Evolutionary conservation across 208 protist species (phyloP), one percentile per base, ranked within the genome.

Genomic region (Crithidia expoeki): DNA sequence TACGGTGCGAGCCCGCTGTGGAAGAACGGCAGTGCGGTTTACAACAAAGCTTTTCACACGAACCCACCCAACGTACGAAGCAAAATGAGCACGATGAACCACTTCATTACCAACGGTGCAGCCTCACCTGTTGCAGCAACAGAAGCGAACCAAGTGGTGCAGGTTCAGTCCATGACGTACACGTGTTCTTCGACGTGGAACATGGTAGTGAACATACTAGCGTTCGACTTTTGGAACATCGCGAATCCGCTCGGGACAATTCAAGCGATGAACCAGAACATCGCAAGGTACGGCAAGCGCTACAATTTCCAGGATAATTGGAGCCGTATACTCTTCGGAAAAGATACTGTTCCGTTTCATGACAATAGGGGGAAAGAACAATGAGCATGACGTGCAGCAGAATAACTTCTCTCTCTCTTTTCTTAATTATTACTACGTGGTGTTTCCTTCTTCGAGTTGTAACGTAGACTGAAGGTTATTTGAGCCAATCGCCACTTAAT

Each of bases 31-130:
- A 82, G 76, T 33, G 71, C 75, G 27, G 49, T 58, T 16, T 79
- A 79, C 77, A 75, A 83, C 71, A 51, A 14, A 2, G 28, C 16
- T 25, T 50, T 61, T 27, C 32, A 68, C 42, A 62, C 46, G n/a
- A 68, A 78, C 52, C 77, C 77, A 30, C 66, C 67, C 10, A 65
- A 68, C 50, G 57, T 83, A 0, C 61, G 57, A 32, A 58, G 55
- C 34, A 83, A 83, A 58, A 64, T 83, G 57, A 79, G 72, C 63
- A 78, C 68, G 56, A 42, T 83, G 55, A 83, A 83, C 56, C 72
- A 83, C 63, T 71, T 79, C 47, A 83, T 83, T 50, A 75, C 71
- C 2, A 64, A 36, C 25, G 77, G 72, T 12, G 52, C 59, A 2
- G 77, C 72, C 21, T 68, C 72, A 19, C 77, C 77, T 0, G 72